phyloP scores from a whole-genome alignment of 192 early-diverging fungal genomes.

The Backusella luteola region DNA sequence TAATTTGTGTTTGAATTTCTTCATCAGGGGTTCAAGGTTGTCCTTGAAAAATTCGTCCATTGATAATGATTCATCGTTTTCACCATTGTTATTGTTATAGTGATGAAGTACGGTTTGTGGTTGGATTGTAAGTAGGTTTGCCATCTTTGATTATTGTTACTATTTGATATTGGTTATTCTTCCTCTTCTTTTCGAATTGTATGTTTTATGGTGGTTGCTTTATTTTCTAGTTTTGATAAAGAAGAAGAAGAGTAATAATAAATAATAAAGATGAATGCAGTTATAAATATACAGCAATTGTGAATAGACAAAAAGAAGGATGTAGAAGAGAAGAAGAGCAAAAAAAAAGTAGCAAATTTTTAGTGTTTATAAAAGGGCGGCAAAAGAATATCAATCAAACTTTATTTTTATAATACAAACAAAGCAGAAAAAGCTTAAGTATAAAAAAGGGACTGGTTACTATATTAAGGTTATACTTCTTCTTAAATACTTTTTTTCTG shows the following conservation, averaged over 20 bases:
- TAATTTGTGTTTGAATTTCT: slow-evolving; percentile 25
- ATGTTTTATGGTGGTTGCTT: neutral
- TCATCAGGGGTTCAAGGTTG: slow-evolving; percentile 24
- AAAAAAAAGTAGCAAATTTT: neutral
- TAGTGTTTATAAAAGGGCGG: neutral
- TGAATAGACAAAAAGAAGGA: neutral
- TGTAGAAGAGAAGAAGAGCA: neutral
- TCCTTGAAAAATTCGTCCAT: slow-evolving; percentile 31
- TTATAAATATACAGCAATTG: neutral
- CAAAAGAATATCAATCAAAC: neutral
- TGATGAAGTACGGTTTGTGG: slow-evolving; percentile 1
- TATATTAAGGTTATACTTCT: neutral
- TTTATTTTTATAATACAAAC: slow-evolving; percentile 3
- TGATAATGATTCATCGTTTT: slow-evolving; percentile 13
- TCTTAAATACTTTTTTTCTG: neutral
- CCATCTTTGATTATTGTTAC: slow-evolving; percentile 2
- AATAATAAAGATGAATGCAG: neutral
- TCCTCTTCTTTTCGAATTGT: neutral
- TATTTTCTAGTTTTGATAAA: neutral
- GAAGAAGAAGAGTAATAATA: neutral
- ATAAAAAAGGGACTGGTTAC: neutral
- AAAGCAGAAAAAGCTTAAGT: neutral
- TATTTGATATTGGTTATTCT: neutral
- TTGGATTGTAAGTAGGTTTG: slow-evolving; percentile 26
- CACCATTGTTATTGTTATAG: neutral